phyloP scores from a whole-genome alignment of 2,329 filamentous ascomycete species.

The Arthroderma uncinatum region DNA sequence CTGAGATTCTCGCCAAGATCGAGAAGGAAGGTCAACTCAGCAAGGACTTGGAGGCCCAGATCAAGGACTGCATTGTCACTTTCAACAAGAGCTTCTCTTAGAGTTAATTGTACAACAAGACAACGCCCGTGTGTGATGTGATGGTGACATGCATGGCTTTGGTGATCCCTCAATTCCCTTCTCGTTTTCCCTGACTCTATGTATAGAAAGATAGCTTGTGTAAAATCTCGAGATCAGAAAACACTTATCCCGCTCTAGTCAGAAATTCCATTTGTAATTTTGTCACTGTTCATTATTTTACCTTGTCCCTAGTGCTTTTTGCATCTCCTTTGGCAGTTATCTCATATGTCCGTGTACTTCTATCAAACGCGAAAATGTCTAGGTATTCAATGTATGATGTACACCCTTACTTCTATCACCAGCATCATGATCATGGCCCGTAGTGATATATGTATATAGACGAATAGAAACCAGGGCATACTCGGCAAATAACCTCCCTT shows the following conservation, averaged over 20 bases:
- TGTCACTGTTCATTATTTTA: background rate
- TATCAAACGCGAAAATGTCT: background rate
- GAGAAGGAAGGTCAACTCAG: slow-evolving; percentile 92
- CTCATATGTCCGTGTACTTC: background rate
- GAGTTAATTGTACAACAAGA: slow-evolving; percentile 7
- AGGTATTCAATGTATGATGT: too few relatives aligned
- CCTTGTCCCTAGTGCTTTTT: background rate
- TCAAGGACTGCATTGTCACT: slow-evolving; percentile 58
- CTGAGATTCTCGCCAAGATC: slow-evolving; percentile 70
- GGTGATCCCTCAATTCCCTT: slow-evolving; percentile 1
- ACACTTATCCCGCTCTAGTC: slow-evolving; percentile 9
- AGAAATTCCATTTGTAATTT: slow-evolving; percentile 9
- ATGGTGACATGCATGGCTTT: slow-evolving; percentile 1
- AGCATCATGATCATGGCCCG: too few relatives aligned
- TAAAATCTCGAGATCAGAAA: slow-evolving; percentile 16
- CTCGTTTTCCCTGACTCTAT: slow-evolving; percentile 9
- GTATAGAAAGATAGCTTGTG: slow-evolving; percentile 16
- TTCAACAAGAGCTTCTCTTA: slow-evolving; percentile 92
- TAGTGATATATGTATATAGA: too few relatives aligned
- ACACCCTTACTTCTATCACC: too few relatives aligned
- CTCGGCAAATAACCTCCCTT: too few relatives aligned
- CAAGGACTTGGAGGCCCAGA: slow-evolving; percentile 64
- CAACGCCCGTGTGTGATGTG: background rate
- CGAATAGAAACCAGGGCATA: too few relatives aligned
- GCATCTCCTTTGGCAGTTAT: background rate